These are phyloP conservation scores for Gymnopus androsaceus DNA, from an alignment of 1,284 basidiomycete species.

Conservation along the genomic window DNA sequence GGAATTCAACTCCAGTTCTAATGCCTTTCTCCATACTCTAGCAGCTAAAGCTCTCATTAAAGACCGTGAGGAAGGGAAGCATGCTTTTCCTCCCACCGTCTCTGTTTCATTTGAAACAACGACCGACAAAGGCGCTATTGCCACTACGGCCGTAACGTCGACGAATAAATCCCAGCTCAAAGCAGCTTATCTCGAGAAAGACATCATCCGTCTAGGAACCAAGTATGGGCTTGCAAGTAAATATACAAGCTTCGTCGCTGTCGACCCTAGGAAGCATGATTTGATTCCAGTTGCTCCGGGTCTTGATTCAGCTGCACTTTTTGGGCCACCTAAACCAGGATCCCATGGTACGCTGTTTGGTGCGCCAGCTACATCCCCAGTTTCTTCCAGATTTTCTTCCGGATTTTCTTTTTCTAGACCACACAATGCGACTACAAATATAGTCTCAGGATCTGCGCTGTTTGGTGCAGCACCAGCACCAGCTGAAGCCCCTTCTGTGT, in stretches of 20 bases:
- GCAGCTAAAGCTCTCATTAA: constrained; percentile 1
- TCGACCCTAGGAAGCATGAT: neutral
- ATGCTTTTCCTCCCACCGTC: constrained; percentile 1
- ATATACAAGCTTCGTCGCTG: neutral
- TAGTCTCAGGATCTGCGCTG: no score
- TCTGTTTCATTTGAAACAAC: neutral
- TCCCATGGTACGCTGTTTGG: no score
- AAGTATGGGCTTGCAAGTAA: neutral
- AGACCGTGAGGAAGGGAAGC: neutral
- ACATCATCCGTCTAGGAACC: neutral
- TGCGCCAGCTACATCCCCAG: no score
- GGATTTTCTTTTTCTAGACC: no score
- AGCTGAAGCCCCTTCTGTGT: no score
- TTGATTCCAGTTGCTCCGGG: neutral
- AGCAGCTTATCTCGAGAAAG: constrained; percentile 8
- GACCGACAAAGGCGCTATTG: no score
- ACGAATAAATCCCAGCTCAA: neutral
- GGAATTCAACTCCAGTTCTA: neutral
- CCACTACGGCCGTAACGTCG: no score
- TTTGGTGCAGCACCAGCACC: no score
- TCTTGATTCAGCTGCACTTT: neutral
- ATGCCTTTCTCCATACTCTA: neutral
- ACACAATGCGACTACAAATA: no score
- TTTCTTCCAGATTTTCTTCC: no score
- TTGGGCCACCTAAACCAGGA: neutral